A percentile compares a stretch with the other conserved stretches of the same genome.
phyloP scores from a whole-genome alignment of 371 early-diverging fungal species.

The Pancytospora philotis region DNA sequence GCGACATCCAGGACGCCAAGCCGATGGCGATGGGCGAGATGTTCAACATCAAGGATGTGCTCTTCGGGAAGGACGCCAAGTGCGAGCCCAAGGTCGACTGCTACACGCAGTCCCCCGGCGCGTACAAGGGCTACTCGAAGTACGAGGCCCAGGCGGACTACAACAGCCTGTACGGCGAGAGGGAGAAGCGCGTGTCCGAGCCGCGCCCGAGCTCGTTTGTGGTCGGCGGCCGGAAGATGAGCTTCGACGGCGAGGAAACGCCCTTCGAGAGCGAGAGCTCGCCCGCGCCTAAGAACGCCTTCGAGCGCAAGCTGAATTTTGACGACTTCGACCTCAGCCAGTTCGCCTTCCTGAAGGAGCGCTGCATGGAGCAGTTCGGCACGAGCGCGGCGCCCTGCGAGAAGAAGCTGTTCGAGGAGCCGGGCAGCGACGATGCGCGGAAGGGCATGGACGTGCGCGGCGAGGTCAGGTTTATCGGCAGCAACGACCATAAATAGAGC shows the following conservation, averaged over 20 bases:
- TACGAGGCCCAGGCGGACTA: not conserved
- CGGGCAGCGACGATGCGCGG: not conserved
- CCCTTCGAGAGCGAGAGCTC: too few relatives aligned
- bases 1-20: not conserved
- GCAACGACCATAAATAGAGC: not conserved
- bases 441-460: not conserved
- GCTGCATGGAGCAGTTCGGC: not conserved
- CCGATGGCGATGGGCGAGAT: not conserved
- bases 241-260: too few relatives aligned
- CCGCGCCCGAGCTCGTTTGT: not conserved
- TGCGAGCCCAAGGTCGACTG: not conserved
- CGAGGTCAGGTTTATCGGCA: not conserved
- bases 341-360: constrained; percentile 23
- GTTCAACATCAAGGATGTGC: constrained; percentile 4
- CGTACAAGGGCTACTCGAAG: not conserved
- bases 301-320: not conserved
- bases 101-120: not conserved
- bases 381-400: not conserved
- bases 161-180: too few relatives aligned
- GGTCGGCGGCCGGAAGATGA: not conserved
- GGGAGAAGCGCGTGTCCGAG: too few relatives aligned
- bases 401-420: not conserved
- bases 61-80: not conserved
- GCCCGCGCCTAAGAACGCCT: not conserved
- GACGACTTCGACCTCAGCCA: constrained; percentile 16